Evolutionary conservation across 257 asterid species (phyloP).

Genomic region (Solanum bulbocastanum): DNA sequence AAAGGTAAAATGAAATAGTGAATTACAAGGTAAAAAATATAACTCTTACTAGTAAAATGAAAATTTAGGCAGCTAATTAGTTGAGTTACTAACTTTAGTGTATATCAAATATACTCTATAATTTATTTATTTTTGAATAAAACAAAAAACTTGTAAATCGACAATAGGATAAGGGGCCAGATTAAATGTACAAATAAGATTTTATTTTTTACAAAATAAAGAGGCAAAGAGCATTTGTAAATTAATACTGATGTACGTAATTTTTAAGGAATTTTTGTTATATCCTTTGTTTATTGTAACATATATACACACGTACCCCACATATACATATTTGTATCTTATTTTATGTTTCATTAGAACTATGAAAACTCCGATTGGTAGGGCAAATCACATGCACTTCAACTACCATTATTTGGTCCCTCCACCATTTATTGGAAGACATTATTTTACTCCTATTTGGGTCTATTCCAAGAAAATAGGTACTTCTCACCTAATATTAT

Average conservation of each 20-base stretch:
- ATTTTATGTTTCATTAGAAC: not conserved
- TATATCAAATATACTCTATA: not conserved
- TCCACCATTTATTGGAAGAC: not conserved
- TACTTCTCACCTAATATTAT: not conserved
- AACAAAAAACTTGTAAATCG: not conserved
- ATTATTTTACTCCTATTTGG: not conserved
- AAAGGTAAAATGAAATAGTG: not conserved
- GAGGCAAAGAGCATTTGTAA: not conserved
- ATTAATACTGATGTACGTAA: not conserved
- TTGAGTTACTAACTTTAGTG: rapidly evolving
- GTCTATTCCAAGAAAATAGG: not conserved
- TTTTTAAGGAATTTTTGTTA: not conserved
- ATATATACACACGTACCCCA: not conserved
- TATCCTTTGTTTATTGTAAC: not conserved
- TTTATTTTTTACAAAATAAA: not conserved
- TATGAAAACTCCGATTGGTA: not conserved
- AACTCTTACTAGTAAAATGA: too few species aligned
- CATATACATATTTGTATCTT: not conserved
- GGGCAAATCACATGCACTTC: not conserved
- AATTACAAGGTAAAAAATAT: too few species aligned
- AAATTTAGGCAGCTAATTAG: rapidly evolving
- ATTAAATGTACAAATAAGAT: not conserved
- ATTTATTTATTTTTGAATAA: not conserved
- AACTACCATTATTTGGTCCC: not conserved
- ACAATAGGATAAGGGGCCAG: not conserved